phyloP scores from a whole-genome alignment of 2,329 filamentous ascomycete genomes.

The Diplocarpon rosae region DNA sequence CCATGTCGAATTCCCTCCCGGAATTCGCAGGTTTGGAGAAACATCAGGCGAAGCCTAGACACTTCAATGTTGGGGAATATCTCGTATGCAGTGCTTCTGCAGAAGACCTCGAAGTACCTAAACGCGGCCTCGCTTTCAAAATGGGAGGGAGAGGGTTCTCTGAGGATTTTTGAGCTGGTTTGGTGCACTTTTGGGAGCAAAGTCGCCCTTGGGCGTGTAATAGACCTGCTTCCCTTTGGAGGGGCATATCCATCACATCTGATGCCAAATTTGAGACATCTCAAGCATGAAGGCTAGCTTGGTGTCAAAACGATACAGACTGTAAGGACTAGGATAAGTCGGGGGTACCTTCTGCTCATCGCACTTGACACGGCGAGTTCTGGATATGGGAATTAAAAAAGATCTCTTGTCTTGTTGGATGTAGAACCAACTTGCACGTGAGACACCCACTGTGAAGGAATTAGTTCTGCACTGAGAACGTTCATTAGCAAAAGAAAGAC shows the following conservation, averaged over 20 bases:
- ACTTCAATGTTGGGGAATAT: not conserved
- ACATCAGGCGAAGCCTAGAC: conserved; percentile 2
- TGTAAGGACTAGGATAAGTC: too few relatives aligned
- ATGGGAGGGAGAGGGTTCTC: not conserved
- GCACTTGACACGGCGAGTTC: not conserved
- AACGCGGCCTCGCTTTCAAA: conserved; percentile 5
- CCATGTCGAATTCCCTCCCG: conserved; percentile 4
- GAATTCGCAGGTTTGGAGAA: conserved; percentile 5
- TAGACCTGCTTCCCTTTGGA: not conserved
- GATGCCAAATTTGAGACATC: not conserved
- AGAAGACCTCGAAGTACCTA: conserved; percentile 7
- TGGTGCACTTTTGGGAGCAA: not conserved
- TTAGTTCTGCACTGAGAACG: too few relatives aligned
- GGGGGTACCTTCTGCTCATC: not conserved
- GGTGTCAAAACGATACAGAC: too few relatives aligned
- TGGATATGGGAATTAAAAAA: too few relatives aligned
- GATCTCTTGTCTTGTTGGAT: too few relatives aligned
- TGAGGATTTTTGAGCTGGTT: too few relatives aligned
- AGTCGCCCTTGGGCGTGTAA: not conserved
- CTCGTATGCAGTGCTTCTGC: conserved; percentile 4
- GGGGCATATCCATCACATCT: not conserved
- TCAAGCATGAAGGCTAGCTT: not conserved
- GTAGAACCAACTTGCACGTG: too few relatives aligned
- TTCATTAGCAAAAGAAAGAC: too few relatives aligned
- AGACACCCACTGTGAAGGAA: too few relatives aligned